Base-by-base conservation (phyloP, 2,329 filamentous ascomycete species). In the Colletotrichum echinochloae region DNA sequence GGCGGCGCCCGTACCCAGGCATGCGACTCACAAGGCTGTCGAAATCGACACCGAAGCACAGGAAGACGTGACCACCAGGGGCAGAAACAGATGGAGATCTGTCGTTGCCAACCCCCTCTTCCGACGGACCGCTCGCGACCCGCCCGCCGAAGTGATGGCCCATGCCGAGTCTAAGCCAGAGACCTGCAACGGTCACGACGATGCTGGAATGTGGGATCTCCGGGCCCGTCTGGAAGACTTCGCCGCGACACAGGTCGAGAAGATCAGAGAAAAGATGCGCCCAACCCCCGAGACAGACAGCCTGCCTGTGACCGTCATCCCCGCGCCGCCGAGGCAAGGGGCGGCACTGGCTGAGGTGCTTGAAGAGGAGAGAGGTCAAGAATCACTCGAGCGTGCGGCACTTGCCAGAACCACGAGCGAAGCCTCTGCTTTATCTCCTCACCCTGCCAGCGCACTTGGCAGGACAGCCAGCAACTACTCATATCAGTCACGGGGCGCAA, bases 271-370 rank as follows among this genome's bases (percentile, higher is more conserved):
- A 65, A 85, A 82, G 67, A 83, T 89, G 56, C 82, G 86, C 14
- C 85, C 88, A 12, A 85, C 84, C 0, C 83, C 85, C 0, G 85
- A 88, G 73, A 88, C 85, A 2, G 86, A 86, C 26, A 85, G 84
- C 70, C 79, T 91, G 23, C 88, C 89, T 1, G 84, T 89, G 1
- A 88, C 83, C 23, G 85, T 90, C 9, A 90, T 91, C 18, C 89
- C 89, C 3, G 88, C 89, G 0, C 89, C 89, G 23, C 84, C 85
- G 44, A 84, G 89, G n/a, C 82, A 84, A 67, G 88, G 88, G 6
- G 84, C 86, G 0, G 86, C 87, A 56, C 77, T 90, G 5, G 85
- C 86, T n/a, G 83, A 86, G 64, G 81, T 90, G 9, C 78, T 89
- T 2, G 87, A 89, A 69, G 88, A 90, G 70, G 86, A 89, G 66